These are phyloP conservation scores for Excoecaria agallocha DNA, from an alignment of 345 rosid genomes.

Conservation along the genomic window DNA sequence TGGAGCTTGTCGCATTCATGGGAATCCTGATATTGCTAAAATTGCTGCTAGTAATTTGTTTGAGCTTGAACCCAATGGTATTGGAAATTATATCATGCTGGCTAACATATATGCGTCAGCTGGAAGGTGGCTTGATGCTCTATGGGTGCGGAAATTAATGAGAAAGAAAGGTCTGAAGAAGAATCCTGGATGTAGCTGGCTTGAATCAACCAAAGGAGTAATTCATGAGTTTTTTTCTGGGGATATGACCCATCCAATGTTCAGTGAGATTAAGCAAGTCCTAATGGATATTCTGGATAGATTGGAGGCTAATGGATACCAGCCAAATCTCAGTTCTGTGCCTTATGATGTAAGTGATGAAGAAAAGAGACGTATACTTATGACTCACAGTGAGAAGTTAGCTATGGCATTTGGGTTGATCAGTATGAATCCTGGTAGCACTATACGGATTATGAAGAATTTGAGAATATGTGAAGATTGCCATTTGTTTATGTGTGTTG, in stretches of 20 bases:
- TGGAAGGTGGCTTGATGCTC: constrained; percentile 57
- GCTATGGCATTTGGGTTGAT: constrained; percentile 69
- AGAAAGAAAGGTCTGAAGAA: constrained; percentile 56
- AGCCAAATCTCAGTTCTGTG: constrained; percentile 49
- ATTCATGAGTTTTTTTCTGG: constrained; percentile 68
- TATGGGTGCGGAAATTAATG: constrained; percentile 47
- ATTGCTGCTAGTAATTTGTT: constrained; percentile 65
- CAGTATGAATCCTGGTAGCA: constrained; percentile 30
- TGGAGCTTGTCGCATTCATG: constrained; percentile 70
- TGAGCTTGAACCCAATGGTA: constrained; percentile 57
- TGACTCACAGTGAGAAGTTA: constrained; percentile 68
- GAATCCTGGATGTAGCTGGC: constrained; percentile 76
- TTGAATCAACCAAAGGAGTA: constrained; percentile 53
- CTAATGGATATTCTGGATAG: constrained; percentile 47
- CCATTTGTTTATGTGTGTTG: constrained; percentile 57
- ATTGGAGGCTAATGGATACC: constrained; percentile 46
- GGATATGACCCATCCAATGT: constrained; percentile 54
- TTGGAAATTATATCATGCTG: constrained; percentile 75
- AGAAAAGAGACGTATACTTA: constrained; percentile 51
- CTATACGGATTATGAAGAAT: constrained; percentile 67
- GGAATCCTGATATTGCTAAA: constrained; percentile 57
- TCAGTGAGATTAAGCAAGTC: constrained; percentile 44
- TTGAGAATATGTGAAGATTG: constrained; percentile 75
- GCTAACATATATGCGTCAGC: constrained; percentile 55
- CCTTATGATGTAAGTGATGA: constrained; percentile 47